Conservation (phyloP, 345 rosid genomes). For the Populus nigra region DNA sequence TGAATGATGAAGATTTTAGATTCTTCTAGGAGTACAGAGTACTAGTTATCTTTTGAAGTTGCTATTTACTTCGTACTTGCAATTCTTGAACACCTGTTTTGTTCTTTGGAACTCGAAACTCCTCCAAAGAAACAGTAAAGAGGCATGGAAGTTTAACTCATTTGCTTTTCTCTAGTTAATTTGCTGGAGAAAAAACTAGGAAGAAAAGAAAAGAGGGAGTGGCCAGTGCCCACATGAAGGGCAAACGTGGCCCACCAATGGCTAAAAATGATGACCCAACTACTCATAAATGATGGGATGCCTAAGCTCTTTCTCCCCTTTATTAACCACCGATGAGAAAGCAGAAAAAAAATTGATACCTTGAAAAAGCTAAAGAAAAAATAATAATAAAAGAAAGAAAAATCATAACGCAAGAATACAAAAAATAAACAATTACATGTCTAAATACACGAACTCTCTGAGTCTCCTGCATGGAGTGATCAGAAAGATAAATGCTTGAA, state of each 20-base stretch:
- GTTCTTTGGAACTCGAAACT: background rate
- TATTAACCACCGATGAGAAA: background rate
- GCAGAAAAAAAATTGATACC: background rate
- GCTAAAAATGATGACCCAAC: conserved; percentile 43
- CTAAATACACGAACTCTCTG: background rate
- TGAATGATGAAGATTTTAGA: background rate
- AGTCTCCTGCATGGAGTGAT: conserved; percentile 18
- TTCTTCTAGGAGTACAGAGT: background rate
- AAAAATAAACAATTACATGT: background rate
- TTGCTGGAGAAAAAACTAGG: background rate
- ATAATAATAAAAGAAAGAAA: too few species aligned
- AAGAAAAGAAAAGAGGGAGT: background rate
- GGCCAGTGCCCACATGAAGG: conserved; percentile 8
- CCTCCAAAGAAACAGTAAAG: background rate
- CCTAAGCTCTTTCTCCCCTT: background rate
- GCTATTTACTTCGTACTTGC: background rate
- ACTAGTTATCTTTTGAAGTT: too few species aligned
- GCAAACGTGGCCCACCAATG: conserved; percentile 40
- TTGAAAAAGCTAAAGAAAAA: background rate
- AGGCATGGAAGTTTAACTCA: background rate
- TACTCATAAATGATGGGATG: conserved; percentile 17
- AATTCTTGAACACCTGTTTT: background rate
- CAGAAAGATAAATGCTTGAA: conserved; percentile 33
- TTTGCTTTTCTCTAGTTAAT: background rate
- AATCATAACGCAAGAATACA: background rate